Conservation (phyloP, 169 alveolate species). For the Cystoisospora suis region DNA sequence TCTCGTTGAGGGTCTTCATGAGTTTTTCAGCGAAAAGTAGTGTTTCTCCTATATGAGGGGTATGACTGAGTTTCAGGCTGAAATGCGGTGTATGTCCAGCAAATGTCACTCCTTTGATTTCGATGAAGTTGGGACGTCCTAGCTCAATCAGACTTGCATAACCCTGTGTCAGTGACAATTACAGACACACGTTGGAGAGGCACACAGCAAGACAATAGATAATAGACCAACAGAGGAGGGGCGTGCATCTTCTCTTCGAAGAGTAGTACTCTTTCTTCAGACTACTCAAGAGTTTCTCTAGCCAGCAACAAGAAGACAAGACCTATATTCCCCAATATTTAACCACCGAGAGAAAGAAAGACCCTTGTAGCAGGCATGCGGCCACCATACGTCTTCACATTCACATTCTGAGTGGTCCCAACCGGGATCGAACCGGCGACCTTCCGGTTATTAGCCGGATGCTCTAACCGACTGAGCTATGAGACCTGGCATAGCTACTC, state of each 20-base stretch:
- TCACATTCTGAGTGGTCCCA: slow-evolving; percentile 95
- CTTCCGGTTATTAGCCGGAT: slow-evolving; percentile 97
- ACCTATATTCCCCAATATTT: too few relatives aligned
- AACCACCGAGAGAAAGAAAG: too few relatives aligned
- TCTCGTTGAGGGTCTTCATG: not conserved
- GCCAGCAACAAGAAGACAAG: too few relatives aligned
- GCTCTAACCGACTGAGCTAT: slow-evolving; percentile 98
- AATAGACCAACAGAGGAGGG: too few relatives aligned
- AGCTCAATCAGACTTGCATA: slow-evolving; percentile 78
- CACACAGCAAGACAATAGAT: too few relatives aligned
- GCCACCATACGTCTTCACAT: too few relatives aligned
- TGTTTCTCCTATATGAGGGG: slow-evolving; percentile 38
- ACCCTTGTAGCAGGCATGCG: too few relatives aligned
- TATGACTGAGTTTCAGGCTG: not conserved
- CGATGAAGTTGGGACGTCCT: slow-evolving; percentile 87
- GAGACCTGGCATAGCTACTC: slow-evolving; percentile 86
- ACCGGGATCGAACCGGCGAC: slow-evolving; percentile 98
- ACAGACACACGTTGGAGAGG: too few relatives aligned
- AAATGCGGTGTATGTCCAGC: slow-evolving; percentile 78
- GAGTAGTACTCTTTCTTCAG: too few relatives aligned
- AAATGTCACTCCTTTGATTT: slow-evolving; percentile 89
- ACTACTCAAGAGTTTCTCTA: too few relatives aligned
- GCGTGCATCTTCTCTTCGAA: too few relatives aligned
- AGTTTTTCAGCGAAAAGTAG: not conserved
- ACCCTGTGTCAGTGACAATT: too few relatives aligned